Base-by-base conservation (phyloP, 176 grass and related monocot genomes). In the Elymus sibiricus region DNA sequence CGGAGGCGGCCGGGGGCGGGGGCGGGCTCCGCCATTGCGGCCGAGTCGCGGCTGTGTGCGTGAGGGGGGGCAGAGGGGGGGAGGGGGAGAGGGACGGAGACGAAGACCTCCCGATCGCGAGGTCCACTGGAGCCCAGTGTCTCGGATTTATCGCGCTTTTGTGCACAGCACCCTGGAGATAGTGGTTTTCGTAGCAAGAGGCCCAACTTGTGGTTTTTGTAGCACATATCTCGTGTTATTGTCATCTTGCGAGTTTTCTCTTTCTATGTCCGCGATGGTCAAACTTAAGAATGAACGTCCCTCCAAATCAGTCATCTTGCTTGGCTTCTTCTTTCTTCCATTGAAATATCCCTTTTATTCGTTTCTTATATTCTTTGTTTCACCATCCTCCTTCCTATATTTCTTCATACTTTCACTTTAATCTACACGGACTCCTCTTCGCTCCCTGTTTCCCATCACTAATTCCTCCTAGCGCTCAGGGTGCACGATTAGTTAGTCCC, bases 1-100 rank as follows among this genome's bases (percentile, higher is more conserved):
- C 97, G 86, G 24, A 99, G 92, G 58, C 87, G 78, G 24, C 90
- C 81, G 53, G 71, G 90, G 10, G 77, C 78, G 31, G 71, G 87
- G 34, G 73, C 58, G 59, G 94, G 53, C 85, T 88, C 86, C 89
- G 82, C 92, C 97, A 99, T 99, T 90, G 92, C 78, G 62, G 77
- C 82, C 61, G 78, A 27, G 87, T 79, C 72, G 47, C 38, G 79
- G 69, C 25, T 73, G 51, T 64, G 69, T 44, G 51, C 38, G 75
- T 40, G 80, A 60, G 61, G 17, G 59, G 42, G 44, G 43, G 2
- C 31, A 32, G 31, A 32, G 31, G 31, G 31, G 69, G 13, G 39
- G 19, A 75, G 29, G 60, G 58, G 40, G n/a, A 13, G 44, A 9
- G 7, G 24, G 21, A 51, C 81, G 85, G 79, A 90, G 86, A 81